A percentile compares a stretch with the other conserved stretches of the same genome.
Conservation (phyloP, 2,329 filamentous ascomycete genomes). For the Diaporthe citrichinensis region DNA sequence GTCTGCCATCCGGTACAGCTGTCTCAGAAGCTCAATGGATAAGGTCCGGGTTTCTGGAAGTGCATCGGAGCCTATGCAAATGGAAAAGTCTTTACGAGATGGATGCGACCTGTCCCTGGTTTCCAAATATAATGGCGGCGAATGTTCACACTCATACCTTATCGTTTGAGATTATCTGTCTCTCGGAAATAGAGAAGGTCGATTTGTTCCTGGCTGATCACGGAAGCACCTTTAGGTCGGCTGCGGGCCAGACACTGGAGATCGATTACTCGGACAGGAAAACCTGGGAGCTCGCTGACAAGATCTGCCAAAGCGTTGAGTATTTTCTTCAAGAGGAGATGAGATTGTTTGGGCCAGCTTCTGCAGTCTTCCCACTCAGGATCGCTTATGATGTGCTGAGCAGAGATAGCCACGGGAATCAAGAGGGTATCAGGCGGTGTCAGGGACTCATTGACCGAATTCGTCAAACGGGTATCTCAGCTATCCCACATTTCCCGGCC, state of each 20-base stretch:
- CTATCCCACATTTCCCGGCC: not conserved
- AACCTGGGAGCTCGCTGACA: not conserved
- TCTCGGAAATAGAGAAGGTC: not conserved
- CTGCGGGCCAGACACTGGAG: not conserved
- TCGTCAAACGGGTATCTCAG: not conserved
- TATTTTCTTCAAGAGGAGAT: slow-evolving; percentile 6
- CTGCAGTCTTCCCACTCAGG: not conserved
- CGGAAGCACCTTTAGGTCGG: not conserved
- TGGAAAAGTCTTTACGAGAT: not conserved
- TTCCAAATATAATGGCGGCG: not conserved
- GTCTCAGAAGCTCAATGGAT: not conserved
- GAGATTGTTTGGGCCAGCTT: slow-evolving; percentile 8
- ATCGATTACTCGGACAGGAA: not conserved
- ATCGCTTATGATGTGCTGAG: not conserved
- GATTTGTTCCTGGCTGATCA: not conserved
- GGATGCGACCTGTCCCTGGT: not conserved
- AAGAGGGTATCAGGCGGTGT: not conserved
- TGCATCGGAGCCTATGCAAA: not conserved
- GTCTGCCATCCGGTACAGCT: not conserved
- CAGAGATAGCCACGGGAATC: not conserved
- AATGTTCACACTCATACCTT: not conserved
- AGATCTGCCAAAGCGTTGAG: not conserved
- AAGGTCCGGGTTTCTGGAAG: not conserved
- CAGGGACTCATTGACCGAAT: not conserved
- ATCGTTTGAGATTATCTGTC: slow-evolving; percentile 1